Conservation (phyloP, 306 rosid species). For the Vigna hirtella region DNA sequence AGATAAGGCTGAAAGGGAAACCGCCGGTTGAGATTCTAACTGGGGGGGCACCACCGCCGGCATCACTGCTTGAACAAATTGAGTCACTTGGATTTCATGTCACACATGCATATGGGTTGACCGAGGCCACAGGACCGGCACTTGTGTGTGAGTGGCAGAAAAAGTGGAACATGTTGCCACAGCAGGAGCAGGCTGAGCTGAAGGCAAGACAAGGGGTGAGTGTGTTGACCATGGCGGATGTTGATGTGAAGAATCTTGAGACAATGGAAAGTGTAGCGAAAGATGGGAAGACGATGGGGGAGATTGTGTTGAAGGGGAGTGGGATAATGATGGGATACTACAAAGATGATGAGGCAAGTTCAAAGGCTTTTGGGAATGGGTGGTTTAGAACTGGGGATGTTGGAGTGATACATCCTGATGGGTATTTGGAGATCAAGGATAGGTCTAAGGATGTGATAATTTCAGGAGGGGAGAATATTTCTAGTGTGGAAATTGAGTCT, state of each 20-base stretch:
- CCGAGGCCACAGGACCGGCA: constrained; percentile 94
- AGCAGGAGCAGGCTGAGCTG: constrained; percentile 53
- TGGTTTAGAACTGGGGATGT: constrained; percentile 93
- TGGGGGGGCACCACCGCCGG: constrained; percentile 92
- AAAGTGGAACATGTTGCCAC: constrained; percentile 64
- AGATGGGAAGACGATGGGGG: constrained; percentile 84
- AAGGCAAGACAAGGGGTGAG: constrained; percentile 89
- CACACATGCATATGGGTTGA: constrained; percentile 90
- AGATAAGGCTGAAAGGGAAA: background rate
- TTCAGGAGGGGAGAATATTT: constrained; percentile 91
- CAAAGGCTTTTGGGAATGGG: constrained; percentile 64
- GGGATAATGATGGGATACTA: constrained; percentile 88
- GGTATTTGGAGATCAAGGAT: constrained; percentile 89
- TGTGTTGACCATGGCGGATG: constrained; percentile 66
- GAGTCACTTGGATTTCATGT: constrained; percentile 80
- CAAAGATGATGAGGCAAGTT: constrained; percentile 61
- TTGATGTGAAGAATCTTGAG: constrained; percentile 73
- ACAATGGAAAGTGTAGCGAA: constrained; percentile 70
- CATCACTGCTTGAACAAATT: constrained; percentile 58
- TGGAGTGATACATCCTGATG: constrained; percentile 81
- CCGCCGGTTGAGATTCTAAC: constrained; percentile 71
- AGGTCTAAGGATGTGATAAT: constrained; percentile 90
- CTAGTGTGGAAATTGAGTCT: constrained; percentile 80
- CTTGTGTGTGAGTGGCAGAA: constrained; percentile 91
- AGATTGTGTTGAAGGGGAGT: constrained; percentile 81